Base-by-base conservation (phyloP, 495 filamentous ascomycete genomes). In the Aspergillus mulundensis region DNA sequence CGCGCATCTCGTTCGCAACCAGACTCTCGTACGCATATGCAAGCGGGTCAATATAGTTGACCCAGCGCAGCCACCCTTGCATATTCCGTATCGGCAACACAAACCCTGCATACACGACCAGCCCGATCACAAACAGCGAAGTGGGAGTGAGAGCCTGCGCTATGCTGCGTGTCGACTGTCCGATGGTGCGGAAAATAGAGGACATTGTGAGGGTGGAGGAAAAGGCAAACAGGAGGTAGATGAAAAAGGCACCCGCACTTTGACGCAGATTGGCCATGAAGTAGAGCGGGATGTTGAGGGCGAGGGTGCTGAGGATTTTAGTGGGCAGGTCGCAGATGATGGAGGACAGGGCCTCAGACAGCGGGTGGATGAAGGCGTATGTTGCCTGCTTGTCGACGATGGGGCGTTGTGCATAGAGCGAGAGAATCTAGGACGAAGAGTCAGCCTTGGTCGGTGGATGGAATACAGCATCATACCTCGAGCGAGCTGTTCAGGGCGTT, bases 361-460 rank as follows among this genome's bases (percentile, higher is more conserved):
- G 78, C 0, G 87, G 85, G 47, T 84, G 83, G 50, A 87, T 88
- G 63, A 88, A 80, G 20, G 84, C 82, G 60, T 86, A 88, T 11
- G 76, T 79, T 2, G 76, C 69, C 54, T 89, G 86, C 61, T 88
- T 88, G 58, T 86, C 82, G 24, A 89, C 82, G 50, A 88, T 84
- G 3, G 84, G 81, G 45, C 84, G 78, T 70, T 87, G 83, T 0
- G 73, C 73, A 59, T 84, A 87, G 16, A 86, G 69, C 14, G 66
- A 80, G 53, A 83, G 72, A 59, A 89, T 87, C 66, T 88, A 50
- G 32, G 32, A 7, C 19, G 30, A 18, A 28, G 25, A 4, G 25
- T 28, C 25, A 28, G 25, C 8, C 8, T 4, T 8, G 3, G 25
- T 28, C 3, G 25, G 8, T 28, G 8, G 8, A 28, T 28, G 4